A percentile compares a stretch with the other conserved stretches of the same genome.
Evolutionary conservation across 768 basidiomycete species (phyloP).

Genomic region (Pleurotus ostreatus): DNA sequence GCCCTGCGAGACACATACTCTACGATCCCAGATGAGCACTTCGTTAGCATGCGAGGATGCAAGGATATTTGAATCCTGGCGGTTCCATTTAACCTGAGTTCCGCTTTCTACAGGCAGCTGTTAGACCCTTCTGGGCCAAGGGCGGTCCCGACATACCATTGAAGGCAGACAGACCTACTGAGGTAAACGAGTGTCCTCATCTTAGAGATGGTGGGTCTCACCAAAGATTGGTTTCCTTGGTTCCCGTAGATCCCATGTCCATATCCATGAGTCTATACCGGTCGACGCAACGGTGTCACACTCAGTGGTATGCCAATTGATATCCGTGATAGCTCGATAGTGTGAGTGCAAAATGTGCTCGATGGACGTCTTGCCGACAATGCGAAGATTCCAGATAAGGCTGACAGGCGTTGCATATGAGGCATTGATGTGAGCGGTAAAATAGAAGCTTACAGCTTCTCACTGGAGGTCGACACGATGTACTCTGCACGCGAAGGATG

Average conservation of each 20-base stretch:
- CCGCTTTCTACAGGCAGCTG: conserved; percentile 59
- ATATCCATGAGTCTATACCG: conserved; percentile 91
- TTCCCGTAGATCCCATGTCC: conserved; percentile 87
- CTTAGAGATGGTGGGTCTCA: conserved; percentile 41
- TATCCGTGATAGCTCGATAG: conserved; percentile 94
- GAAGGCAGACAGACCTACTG: conserved; percentile 38
- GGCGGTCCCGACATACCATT: conserved; percentile 25
- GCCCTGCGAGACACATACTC: conserved; percentile 39
- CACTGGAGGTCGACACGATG: conserved; percentile 84
- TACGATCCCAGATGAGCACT: conserved; percentile 91
- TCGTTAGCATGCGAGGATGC: conserved; percentile 87
- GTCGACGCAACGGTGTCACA: conserved; percentile 86
- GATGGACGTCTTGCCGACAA: conserved; percentile 73
- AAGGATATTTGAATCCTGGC: conserved; percentile 78
- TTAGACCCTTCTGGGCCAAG: neutral
- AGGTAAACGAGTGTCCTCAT: neutral
- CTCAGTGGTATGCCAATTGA: conserved; percentile 92
- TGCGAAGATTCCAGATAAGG: conserved; percentile 91
- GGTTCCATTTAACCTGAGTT: conserved; percentile 98
- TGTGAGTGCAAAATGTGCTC: conserved; percentile 85
- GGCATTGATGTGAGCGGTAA: neutral
- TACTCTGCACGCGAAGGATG: conserved; percentile 73
- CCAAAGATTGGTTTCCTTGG: conserved; percentile 73
- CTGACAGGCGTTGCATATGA: conserved; percentile 26
- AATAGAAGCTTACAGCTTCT: conserved; percentile 65